phyloP scores from a whole-genome alignment of 2,329 filamentous ascomycete genomes.

The Clarireedia homoeocarpa region DNA sequence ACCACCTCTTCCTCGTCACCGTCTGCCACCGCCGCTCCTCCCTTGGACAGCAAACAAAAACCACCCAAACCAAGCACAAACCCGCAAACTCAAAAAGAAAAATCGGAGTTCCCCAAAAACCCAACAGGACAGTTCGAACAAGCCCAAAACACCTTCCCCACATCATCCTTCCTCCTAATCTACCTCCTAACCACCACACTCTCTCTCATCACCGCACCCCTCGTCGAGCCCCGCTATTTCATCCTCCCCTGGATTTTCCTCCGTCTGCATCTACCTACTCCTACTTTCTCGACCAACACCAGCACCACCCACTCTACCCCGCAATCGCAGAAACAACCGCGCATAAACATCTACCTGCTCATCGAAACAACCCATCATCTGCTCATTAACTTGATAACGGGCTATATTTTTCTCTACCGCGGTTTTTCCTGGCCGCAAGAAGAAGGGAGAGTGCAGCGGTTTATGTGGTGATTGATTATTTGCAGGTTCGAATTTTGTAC shows the following conservation, averaged over 20 bases:
- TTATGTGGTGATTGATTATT: conserved; percentile 63
- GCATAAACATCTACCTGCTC: background rate
- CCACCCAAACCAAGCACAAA: background rate
- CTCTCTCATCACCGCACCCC: conserved; percentile 77
- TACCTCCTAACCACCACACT: conserved; percentile 63
- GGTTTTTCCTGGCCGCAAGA: conserved; percentile 54
- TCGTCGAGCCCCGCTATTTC: conserved; percentile 94
- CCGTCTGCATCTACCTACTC: conserved; percentile 67
- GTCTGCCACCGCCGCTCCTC: background rate
- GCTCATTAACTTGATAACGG: conserved; percentile 55
- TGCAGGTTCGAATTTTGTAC: too few species aligned
- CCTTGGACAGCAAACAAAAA: background rate
- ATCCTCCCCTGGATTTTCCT: conserved; percentile 93
- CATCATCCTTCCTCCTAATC: conserved; percentile 46
- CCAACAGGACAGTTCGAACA: background rate
- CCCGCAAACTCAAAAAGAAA: too few species aligned
- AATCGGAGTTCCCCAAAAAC: too few species aligned
- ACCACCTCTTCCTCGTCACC: conserved; percentile 16
- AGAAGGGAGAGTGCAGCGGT: conserved; percentile 57
- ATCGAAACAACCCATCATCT: conserved; percentile 67
- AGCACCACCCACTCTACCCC: conserved; percentile 23
- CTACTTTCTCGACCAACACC: conserved; percentile 43
- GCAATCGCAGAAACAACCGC: conserved; percentile 17
- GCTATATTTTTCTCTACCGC: conserved; percentile 61
- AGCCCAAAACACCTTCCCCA: background rate